These are phyloP conservation scores for Lichenothelia convexa DNA, from an alignment of 495 filamentous ascomycete species.

Conservation along the genomic window DNA sequence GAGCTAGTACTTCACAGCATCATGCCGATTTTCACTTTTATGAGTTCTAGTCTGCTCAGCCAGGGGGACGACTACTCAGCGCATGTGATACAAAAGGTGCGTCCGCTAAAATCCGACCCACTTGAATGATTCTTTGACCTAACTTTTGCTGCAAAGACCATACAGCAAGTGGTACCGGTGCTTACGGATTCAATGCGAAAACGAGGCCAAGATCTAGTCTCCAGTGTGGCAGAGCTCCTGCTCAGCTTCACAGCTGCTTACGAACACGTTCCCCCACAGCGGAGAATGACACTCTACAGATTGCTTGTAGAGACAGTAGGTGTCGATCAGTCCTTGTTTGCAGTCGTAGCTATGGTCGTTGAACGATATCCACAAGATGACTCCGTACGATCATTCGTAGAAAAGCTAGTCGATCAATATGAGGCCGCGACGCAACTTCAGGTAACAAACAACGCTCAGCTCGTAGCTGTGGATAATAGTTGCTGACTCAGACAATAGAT, in stretches of 20 bases:
- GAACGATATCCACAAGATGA: slow-evolving; percentile 44
- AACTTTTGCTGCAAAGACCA: slow-evolving; percentile 33
- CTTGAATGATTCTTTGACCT: neutral
- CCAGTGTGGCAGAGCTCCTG: slow-evolving; percentile 65
- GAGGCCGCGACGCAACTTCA: slow-evolving; percentile 39
- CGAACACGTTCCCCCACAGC: slow-evolving; percentile 78
- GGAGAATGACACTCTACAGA: slow-evolving; percentile 60
- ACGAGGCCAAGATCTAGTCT: slow-evolving; percentile 55
- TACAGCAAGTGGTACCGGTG: slow-evolving; percentile 76
- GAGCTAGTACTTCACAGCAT: slow-evolving; percentile 85
- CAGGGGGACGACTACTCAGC: slow-evolving; percentile 93
- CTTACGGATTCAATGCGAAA: slow-evolving; percentile 72
- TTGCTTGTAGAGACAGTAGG: slow-evolving; percentile 70
- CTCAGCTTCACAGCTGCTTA: slow-evolving; percentile 87
- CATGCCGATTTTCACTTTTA: slow-evolving; percentile 98
- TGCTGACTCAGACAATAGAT: slow-evolving; percentile 7
- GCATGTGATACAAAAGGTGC: slow-evolving; percentile 58
- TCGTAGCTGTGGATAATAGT: too few relatives aligned
- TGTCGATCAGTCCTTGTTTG: slow-evolving; percentile 60
- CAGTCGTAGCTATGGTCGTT: slow-evolving; percentile 49
- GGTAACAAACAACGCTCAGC: too few relatives aligned
- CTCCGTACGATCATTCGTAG: slow-evolving; percentile 31
- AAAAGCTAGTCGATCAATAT: slow-evolving; percentile 32
- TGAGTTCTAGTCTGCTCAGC: slow-evolving; percentile 70
- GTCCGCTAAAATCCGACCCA: neutral